Conservation (phyloP, 305 asterid species). For the Fraxinus velutina region DNA sequence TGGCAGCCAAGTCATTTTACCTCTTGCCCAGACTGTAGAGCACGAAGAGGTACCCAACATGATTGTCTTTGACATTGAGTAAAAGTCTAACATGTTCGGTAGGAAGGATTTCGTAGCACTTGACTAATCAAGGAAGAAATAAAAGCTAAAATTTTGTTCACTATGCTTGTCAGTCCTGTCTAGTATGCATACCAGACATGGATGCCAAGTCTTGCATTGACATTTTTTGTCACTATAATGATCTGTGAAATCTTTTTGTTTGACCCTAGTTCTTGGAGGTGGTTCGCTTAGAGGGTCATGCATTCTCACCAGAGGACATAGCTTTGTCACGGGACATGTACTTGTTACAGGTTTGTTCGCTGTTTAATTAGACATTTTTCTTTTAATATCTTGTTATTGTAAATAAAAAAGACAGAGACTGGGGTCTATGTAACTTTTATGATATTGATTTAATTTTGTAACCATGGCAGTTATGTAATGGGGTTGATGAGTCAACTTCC, state of each 20-base stretch:
- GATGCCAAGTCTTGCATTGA: neutral
- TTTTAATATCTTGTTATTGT: neutral
- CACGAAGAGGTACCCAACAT: conserved; percentile 67
- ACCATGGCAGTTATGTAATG: conserved; percentile 67
- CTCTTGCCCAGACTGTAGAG: conserved; percentile 83
- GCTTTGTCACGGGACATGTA: conserved; percentile 85
- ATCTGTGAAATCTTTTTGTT: neutral
- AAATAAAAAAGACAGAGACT: neutral
- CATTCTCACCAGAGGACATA: conserved; percentile 78
- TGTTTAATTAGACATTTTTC: neutral
- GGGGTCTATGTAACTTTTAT: neutral
- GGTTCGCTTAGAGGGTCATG: conserved; percentile 83
- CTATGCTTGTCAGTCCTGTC: neutral
- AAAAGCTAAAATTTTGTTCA: neutral
- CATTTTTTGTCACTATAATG: neutral
- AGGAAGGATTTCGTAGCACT: neutral
- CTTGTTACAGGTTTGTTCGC: conserved; percentile 59
- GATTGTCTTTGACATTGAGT: neutral
- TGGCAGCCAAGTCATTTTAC: conserved; percentile 83
- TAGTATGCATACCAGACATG: neutral
- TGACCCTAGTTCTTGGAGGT: conserved; percentile 67
- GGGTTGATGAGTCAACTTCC: conserved; percentile 61
- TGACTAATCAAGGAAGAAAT: neutral
- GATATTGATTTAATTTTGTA: conserved; percentile 7
- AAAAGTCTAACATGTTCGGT: neutral